Evolutionary conservation across 1,284 basidiomycete genomes (phyloP).

Genomic region (Boletellus deceptivus): DNA sequence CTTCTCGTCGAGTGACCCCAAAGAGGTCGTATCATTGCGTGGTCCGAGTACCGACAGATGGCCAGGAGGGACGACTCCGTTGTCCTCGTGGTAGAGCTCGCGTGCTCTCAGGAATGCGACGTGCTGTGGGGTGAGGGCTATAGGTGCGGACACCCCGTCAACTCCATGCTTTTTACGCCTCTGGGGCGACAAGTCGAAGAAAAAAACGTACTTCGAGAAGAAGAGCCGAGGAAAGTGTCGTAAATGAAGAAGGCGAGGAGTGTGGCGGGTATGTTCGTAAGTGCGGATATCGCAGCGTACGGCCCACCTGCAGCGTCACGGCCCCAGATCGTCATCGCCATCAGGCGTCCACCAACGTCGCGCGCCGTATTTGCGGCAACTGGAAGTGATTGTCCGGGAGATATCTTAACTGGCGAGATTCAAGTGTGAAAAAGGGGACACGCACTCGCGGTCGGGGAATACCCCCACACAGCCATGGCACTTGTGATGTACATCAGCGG

Average conservation of each 20-base stretch:
- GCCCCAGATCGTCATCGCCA: constrained; percentile 60
- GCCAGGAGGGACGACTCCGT: constrained; percentile 20
- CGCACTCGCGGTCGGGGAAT: constrained; percentile 47
- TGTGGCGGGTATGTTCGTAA: constrained; percentile 65
- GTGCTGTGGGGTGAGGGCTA: constrained; percentile 29
- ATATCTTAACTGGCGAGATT: neutral
- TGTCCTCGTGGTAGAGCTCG: constrained; percentile 28
- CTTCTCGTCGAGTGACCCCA: constrained; percentile 18
- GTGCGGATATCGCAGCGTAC: constrained; percentile 62
- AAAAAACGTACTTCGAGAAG: constrained; percentile 27
- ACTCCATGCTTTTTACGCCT: constrained; percentile 2
- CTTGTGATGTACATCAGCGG: constrained; percentile 32
- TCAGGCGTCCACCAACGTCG: constrained; percentile 62
- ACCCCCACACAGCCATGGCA: constrained; percentile 59
- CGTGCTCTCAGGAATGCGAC: constrained; percentile 20
- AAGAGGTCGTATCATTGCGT: neutral
- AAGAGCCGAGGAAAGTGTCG: constrained; percentile 46
- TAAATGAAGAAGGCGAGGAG: constrained; percentile 51
- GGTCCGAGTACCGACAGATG: constrained; percentile 19
- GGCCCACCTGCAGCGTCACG: constrained; percentile 48
- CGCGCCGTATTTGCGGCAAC: constrained; percentile 67
- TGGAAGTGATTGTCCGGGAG: constrained; percentile 16
- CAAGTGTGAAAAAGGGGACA: neutral
- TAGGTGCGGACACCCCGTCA: constrained; percentile 10
- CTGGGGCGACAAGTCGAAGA: neutral